Base-by-base conservation (phyloP, 805 yeast genomes). In the Ogataea pignaliae region DNA sequence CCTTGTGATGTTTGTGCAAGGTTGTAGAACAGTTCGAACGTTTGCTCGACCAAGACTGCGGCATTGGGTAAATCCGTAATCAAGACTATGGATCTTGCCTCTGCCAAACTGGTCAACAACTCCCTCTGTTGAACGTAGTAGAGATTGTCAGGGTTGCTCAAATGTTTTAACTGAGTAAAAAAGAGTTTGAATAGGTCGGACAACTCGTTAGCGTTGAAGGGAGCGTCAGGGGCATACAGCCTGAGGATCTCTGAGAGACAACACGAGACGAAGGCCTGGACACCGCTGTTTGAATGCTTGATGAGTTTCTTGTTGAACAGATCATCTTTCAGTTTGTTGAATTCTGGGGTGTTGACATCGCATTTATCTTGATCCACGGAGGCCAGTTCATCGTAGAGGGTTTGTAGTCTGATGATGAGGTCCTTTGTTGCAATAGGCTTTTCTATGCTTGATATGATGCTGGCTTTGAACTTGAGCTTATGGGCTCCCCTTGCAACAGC, bases 191-290 rank as follows among this genome's bases (percentile, higher is more conserved):
- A 88, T 15, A 88, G 75, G 3, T 71, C 81, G 1, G 79, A 68
- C 33, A 89, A 68, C 51, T 84, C 82, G 1, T 67, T 50, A 18
- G 81, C 79, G 2, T 85, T 78, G 62, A 75, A 89, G 3, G 97
- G 97, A 7, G 96, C 95, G 59, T 89, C 87, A 0, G 97, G 97
- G 0, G 96, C 97, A 55, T 74, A 83, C 13, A 90, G 61, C 45
- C 96, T 70, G 35, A 89, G 63, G 10, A 90, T 69, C 59, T 89
- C 96, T 6, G 88, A 72, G 8, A 88, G 50, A 50, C 93, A 81
- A 56, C 95, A 83, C 8, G 93, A 81, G 1, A 75, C 75, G 45
- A 71, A 78, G 0, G 90, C 79, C 51, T 81, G 84, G 8, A 89
- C 79, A 5, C 91, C 93, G 3, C 60, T 46, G 56, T 87, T 88